A percentile compares a stretch with the other conserved stretches of the same genome.
Conservation (phyloP, 2,329 filamentous ascomycete genomes). For the Alternaria conjuncta region DNA sequence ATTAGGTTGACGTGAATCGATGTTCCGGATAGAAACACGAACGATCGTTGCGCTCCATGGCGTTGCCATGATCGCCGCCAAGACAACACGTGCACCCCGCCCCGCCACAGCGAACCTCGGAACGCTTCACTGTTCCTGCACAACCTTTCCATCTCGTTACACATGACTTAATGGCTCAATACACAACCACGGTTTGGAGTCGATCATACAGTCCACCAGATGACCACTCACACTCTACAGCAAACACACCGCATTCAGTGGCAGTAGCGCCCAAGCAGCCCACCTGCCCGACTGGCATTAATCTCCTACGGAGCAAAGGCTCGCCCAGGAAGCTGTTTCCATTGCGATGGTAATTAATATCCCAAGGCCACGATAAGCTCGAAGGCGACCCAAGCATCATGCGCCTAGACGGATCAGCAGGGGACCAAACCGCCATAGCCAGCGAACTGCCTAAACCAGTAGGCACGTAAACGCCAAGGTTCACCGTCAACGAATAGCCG, state of each 20-base stretch:
- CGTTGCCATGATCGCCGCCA: not conserved
- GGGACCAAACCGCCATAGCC: constrained; percentile 7
- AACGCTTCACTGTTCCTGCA: not conserved
- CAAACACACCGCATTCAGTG: not conserved
- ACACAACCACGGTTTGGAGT: not conserved
- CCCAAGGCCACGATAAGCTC: constrained; percentile 23
- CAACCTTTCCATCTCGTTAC: not conserved
- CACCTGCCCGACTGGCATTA: constrained; percentile 38
- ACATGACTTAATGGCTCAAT: not conserved
- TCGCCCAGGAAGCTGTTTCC: constrained; percentile 31
- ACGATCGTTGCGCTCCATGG: not conserved
- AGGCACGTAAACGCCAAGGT: constrained; percentile 5
- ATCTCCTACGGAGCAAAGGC: constrained; percentile 28
- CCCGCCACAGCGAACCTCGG: not conserved
- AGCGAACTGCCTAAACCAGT: constrained; percentile 21
- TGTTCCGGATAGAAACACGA: too few relatives aligned
- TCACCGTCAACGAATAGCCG: not conserved
- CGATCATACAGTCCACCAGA: not conserved
- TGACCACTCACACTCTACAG: not conserved
- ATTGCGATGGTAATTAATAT: constrained; percentile 35
- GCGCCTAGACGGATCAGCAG: constrained; percentile 21
- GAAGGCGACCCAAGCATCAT: constrained; percentile 7
- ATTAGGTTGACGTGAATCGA: too few relatives aligned
- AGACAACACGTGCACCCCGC: not conserved
- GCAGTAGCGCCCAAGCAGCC: constrained; percentile 2